Base-by-base conservation (phyloP, 2,329 filamentous ascomycete species). In the Cladorrhinum sp. region DNA sequence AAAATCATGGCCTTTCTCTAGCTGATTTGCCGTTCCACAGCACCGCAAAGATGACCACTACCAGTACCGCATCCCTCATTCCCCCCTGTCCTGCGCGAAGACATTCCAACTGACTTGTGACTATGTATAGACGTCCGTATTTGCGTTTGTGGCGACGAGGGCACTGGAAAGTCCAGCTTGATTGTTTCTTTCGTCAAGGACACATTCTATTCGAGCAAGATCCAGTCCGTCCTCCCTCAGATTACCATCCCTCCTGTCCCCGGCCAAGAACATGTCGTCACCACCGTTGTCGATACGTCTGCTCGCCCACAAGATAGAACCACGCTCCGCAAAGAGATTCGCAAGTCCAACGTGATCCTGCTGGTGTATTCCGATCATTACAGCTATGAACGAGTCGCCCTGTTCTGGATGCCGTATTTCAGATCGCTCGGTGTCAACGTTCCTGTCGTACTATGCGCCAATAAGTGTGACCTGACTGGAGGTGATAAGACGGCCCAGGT, bases 351-450 rank as follows among this genome's bases (percentile, higher is more conserved):
- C 73, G 93, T 97, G 67, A 98, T 99, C 65, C 82, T 98, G 18
- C 85, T 99, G 49, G 93, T 99, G 58, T 99, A 99, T 75, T 93
- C 93, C 66, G 95, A 99, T 74, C 93, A 98, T 77, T 99, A 99
- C 79, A 98, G 93, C 81, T 99, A 98, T 78, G 95, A 99, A 74
- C 84, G 95, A 38, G 93, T 99, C 2, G 95, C 93, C 2, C 81
- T 99, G 50, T 99, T 98, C 76, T 99, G 95, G 95, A 90, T 99
- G 85, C 95, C 95, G 10, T 96, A 97, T 76, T 98, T 99, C 72
- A 90, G 95, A 63, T 96, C 93, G 3, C 84, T 99, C 41, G 95
- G 95, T n/a, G 95, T 99, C 72, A 99, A 99, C 73, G 92, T 99
- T 22, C 95, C 95, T 0, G 95, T 99, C 10, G 93, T 99, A 50